Conservation (phyloP, 2,329 filamentous ascomycete species). For the Myriosclerotinia scirpicola region DNA sequence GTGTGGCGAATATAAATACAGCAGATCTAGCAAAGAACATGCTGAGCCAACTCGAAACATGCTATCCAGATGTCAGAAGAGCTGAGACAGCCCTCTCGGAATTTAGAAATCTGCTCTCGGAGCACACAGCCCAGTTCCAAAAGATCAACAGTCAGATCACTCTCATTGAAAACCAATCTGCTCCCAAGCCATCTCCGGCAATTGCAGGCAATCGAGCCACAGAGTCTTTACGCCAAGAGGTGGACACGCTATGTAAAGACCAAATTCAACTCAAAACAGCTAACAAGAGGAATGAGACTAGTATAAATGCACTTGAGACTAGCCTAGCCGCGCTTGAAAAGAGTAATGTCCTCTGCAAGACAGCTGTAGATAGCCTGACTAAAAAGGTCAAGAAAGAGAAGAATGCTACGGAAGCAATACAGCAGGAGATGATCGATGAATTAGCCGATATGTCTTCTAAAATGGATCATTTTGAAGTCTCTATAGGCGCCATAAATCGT, state of each 20-base stretch:
- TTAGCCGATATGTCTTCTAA: background rate
- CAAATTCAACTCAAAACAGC: background rate
- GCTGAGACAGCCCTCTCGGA: background rate
- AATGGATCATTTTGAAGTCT: background rate
- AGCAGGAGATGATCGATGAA: background rate
- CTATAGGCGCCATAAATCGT: too few species aligned
- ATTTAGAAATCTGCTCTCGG: background rate
- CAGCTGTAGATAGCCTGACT: background rate
- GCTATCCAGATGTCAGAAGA: constrained; percentile 18
- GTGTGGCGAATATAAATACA: constrained; percentile 11
- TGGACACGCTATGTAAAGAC: constrained; percentile 6
- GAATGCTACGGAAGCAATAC: background rate
- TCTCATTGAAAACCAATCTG: background rate
- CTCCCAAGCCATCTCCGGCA: background rate
- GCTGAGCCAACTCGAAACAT: constrained; percentile 15
- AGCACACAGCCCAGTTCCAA: background rate
- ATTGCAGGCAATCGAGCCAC: background rate
- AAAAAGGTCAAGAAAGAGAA: background rate
- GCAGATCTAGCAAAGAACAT: constrained; percentile 20
- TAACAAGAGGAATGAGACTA: background rate
- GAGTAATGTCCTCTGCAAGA: background rate
- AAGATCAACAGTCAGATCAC: background rate
- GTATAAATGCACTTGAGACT: background rate
- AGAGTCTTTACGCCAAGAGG: constrained; percentile 18
- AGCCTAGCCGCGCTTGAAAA: background rate